Evolutionary conservation across 805 yeast genomes (phyloP), one percentile per base, ranked within the genome.

Genomic region (Starmerella floricola): DNA sequence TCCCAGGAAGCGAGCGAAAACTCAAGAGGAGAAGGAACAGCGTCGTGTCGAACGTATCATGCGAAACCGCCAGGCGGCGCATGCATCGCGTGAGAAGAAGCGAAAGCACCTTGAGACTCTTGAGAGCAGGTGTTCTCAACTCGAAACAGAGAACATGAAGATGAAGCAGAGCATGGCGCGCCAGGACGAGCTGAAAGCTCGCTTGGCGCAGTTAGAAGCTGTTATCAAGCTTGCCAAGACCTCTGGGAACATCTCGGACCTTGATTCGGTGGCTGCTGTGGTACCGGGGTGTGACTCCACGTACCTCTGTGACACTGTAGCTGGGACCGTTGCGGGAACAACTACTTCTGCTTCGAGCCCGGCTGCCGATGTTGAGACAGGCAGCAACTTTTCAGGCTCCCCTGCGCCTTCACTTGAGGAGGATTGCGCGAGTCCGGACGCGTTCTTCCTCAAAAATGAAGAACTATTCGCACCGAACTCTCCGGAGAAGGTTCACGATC

Each of bases 1-100:
- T 24, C 97, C 97, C 41, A 74, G 97, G 51, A 91, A 91, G 68
- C 76, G 97, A 54, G 97, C 98, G 6, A 85, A 82, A 70, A 91
- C 98, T 32, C 74, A 82, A 53, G 95, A 87, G 64, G 97, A 88
- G 65, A 91, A 88, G 66, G 97, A 91, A 62, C 97, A 88, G 65
- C 78, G 97, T 51, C 74, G 95, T 36, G 76, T 87, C 41, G 97
- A 91, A 64, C 71, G 98, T 39, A 87, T 91, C 38, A 68, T 88
- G 55, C 74, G 98, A 60, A 88, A 88, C 63, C 75, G 97, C 57
- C 80, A 88, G 59, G 97, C 97, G 13, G 98, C 98, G 36, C 97
- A 88, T 61, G 94, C 95, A 40, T 83, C 95, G 23, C 74, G 98
- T 52, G 98, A 91, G 59, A 87, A 88, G 74, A 88, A 88, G 73